Evolutionary conservation across 2,329 filamentous ascomycete genomes (phyloP), one percentile per base, ranked within the genome.

Genomic region (Colletotrichum somersetense): DNA sequence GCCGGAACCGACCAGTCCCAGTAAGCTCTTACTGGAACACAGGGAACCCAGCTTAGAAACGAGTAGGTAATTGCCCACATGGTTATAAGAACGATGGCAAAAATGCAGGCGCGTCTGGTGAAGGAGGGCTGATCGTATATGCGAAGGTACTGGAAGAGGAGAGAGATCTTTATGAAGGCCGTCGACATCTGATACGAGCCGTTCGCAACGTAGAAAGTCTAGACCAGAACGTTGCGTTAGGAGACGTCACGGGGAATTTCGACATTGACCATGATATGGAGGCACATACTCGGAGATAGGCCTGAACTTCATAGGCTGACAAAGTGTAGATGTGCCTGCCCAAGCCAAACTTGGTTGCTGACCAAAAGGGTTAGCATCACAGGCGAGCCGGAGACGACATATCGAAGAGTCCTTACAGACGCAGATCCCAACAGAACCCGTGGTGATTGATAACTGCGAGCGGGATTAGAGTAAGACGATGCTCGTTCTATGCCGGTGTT

Each of bases 101-200:
- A 40, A 23, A 71, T 62, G 69, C 76, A 58, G 73, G 77, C 7
- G 23, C 66, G 75, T 56, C 79, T 72, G 61, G 78, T 75, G 38
- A 75, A 71, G 67, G 77, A 77, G 52, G 77, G 75, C 10, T 62
- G 71, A 1, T 74, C 67, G 74, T 80, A 81, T n/a, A 83, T 74
- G 12, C 81, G 80, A 20, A 83, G 77, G 73, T 81, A 83, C 46
- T 83, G 81, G 14, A 79, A 71, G 1, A 83, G 76, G 0, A 83
- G 77, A 7, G 80, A 81, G 8, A 83, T 75, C 58, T 83, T 83
- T 75, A 81, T 79, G 40, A 82, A 77, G 0, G 78, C 78, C 16
- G 79, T 80, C 12, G 80, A 81, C 55, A 80, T 70, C 20, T 71
- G 75, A 72, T 81, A 83, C 11, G 78, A 75, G 11, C 75, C 77